phyloP scores from a whole-genome alignment of 2,329 filamentous ascomycete genomes.

The Alternaria conjuncta region DNA sequence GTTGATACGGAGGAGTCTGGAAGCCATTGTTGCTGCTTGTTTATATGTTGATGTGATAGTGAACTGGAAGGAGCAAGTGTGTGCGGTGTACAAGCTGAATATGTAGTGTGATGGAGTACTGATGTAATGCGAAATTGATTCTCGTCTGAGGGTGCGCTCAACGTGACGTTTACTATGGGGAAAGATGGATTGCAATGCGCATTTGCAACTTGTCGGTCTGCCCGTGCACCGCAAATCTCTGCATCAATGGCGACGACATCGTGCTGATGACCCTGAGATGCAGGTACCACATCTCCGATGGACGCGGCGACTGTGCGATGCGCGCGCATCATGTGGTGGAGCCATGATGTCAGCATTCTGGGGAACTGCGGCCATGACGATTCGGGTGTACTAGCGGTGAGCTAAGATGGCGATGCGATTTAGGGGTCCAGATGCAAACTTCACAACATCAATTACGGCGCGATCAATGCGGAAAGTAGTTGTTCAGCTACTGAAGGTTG shows the following conservation, averaged over 20 bases:
- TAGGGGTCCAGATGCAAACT: neutral
- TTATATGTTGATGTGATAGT: neutral
- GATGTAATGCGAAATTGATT: conserved; percentile 8
- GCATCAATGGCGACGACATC: conserved; percentile 9
- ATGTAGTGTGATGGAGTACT: conserved; percentile 6
- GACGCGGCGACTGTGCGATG: conserved; percentile 8
- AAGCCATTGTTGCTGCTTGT: conserved; percentile 6
- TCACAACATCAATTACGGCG: neutral
- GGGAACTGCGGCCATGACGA: conserved; percentile 1
- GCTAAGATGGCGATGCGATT: neutral
- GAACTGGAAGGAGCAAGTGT: neutral
- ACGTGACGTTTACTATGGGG: conserved; percentile 10
- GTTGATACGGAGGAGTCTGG: conserved; percentile 8
- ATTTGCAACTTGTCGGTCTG: neutral
- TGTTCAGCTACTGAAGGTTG: neutral
- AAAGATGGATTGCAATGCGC: neutral
- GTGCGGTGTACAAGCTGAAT: neutral
- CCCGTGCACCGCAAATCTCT: conserved; percentile 7
- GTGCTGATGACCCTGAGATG: conserved; percentile 7
- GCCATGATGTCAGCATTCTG: conserved; percentile 15
- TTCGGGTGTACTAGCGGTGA: neutral
- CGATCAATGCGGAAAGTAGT: neutral
- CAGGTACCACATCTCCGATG: conserved; percentile 15
- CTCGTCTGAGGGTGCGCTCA: neutral
- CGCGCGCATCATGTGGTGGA: conserved; percentile 6